Conservation (phyloP, 352 stramenopile genomes). For the Phytopythium kandeliae region DNA sequence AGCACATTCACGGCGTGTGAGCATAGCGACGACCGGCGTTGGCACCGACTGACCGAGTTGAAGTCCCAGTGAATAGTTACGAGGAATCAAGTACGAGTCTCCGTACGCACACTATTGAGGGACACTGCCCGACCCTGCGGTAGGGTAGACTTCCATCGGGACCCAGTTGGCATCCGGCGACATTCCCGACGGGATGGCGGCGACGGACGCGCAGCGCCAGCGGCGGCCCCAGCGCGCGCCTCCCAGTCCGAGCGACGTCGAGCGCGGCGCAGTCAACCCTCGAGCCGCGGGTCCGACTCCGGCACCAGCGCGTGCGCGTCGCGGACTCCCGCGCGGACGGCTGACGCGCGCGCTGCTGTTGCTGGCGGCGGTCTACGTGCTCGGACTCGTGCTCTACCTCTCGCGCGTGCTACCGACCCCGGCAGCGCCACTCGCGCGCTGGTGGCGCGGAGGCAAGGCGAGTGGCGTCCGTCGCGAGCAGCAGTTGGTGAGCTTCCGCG, state of each 20-base stretch:
- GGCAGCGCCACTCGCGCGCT: not conserved
- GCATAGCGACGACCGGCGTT: not conserved
- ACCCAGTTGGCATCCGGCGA: too few relatives aligned
- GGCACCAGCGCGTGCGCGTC: too few relatives aligned
- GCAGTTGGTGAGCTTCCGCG: not conserved
- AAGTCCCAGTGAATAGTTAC: not conserved
- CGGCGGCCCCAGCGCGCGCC: not conserved
- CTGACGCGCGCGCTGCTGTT: not conserved
- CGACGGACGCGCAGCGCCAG: conserved; percentile 3
- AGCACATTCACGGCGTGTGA: conserved; percentile 53
- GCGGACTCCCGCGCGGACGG: not conserved
- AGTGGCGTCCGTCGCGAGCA: not conserved
- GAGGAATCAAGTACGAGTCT: not conserved
- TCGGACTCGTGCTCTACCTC: not conserved
- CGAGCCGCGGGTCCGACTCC: too few relatives aligned
- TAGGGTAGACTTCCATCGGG: too few relatives aligned
- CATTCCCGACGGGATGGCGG: too few relatives aligned
- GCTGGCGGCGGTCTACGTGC: not conserved
- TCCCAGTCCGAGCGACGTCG: not conserved
- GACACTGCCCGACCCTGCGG: too few relatives aligned
- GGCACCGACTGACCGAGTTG: not conserved
- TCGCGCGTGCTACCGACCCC: not conserved
- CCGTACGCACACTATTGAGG: too few relatives aligned
- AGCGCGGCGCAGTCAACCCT: too few relatives aligned
- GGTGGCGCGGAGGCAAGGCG: not conserved